Evolutionary conservation across 2,329 filamentous ascomycete species (phyloP), one percentile per base, ranked within the genome.

Genomic region (Lasiodiplodia gonubiensis): DNA sequence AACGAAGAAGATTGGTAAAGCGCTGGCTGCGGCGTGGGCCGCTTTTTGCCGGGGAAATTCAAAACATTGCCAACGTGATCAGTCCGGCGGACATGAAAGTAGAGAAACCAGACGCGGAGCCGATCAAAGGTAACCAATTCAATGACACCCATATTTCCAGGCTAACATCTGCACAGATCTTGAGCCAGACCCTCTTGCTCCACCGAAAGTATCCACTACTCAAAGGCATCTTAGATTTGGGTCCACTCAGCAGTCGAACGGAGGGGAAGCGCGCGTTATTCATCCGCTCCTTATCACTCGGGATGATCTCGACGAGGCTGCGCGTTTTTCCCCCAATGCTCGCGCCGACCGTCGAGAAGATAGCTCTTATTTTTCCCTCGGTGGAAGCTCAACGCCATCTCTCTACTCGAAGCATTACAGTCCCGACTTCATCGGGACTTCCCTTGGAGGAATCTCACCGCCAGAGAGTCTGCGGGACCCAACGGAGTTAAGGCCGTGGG

Each of bases 401-500:
- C 21, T 2, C 2, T 8, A 18, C 21, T 33, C 63, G 0, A 55
- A 51, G 21, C 25, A 51, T 21, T 66, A 66, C 27, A 57, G 21
- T 21, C n/a, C 64, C 49, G 57, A 67, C 68, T 54, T 52, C 70
- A 35, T 55, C 23, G 55, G 55, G 1, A 67, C 54, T 5, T 48
- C 35, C 1, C 55, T 53, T 1, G 55, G 65, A 10, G 65, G 54
- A 2, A 53, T 67, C 16, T 67, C 55, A 3, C 65, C 54, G 5
- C 11, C 27, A 27, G 12, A 35, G 3, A 42, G 59, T 23, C 4
- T 11, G 18, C 30, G 49, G 27, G 37, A 7, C 6, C 33, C 54
- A 2, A 21, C 33, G 6, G 12, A 57, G 5, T 49, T 52, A 25
- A 21, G 11, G 12, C 16, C 16, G 2, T 2, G 7, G 25, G 35